Percentiles rank a stretch among this genome's conserved stretches.
These are phyloP conservation scores for Persicaria tinctoria DNA, from an alignment of 148 eudicot genomes.

Conservation along the genomic window DNA sequence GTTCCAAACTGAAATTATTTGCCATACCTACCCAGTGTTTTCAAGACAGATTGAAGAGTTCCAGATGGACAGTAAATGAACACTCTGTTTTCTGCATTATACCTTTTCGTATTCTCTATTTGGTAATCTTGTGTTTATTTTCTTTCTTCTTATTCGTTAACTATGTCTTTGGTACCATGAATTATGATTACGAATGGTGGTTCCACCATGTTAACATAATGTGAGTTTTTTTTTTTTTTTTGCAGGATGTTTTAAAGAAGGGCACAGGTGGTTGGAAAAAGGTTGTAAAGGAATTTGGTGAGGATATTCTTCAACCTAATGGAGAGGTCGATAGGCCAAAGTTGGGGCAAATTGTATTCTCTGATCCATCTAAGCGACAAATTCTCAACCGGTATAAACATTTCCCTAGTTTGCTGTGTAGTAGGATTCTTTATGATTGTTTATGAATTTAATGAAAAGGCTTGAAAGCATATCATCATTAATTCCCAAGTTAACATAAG, in stretches of 20 bases:
- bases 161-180: background rate
- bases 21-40: background rate
- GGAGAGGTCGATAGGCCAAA: constrained; percentile 92
- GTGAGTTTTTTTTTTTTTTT: constrained; percentile 5
- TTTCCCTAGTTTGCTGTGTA: background rate
- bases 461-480: background rate
- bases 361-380: constrained; percentile 73
- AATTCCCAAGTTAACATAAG: background rate
- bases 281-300: constrained; percentile 81
- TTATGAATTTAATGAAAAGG: background rate
- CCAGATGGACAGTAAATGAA: background rate
- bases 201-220: background rate
- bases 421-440: background rate
- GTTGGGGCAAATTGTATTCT: constrained; percentile 73
- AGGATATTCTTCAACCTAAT: constrained; percentile 54
- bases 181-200: background rate
- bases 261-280: constrained; percentile 91
- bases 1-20: background rate
- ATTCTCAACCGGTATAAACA: constrained; percentile 62
- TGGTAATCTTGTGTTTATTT: background rate
- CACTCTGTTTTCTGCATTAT: background rate
- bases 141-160: background rate
- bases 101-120: background rate
- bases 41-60: background rate
- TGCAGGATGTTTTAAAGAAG: constrained; percentile 85